phyloP scores from a whole-genome alignment of 257 asterid genomes.

The Paulownia fortunei region DNA sequence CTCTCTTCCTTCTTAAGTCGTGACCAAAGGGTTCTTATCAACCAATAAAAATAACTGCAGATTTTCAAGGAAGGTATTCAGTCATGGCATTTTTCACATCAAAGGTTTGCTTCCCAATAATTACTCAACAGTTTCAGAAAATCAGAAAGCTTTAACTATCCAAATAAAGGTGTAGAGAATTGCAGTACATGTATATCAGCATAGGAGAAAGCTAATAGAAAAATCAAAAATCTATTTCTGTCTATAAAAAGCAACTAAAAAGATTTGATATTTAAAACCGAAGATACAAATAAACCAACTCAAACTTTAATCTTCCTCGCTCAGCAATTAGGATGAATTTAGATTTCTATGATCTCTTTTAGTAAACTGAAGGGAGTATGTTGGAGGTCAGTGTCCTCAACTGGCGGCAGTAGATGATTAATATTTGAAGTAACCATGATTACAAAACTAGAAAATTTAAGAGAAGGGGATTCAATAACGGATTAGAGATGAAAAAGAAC shows the following conservation, averaged over 20 bases:
- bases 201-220: background rate
- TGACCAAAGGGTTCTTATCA: background rate
- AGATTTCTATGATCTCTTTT: background rate
- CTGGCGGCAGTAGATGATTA: background rate
- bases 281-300: background rate
- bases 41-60: constrained; percentile 28
- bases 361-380: background rate
- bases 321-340: background rate
- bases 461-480: background rate
- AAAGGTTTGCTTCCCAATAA: background rate
- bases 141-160: background rate
- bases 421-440: background rate
- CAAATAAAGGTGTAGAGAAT: background rate
- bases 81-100: background rate
- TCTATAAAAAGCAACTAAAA: background rate
- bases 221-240: background rate
- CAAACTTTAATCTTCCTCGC: background rate
- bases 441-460: background rate
- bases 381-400: background rate
- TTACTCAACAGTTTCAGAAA: background rate
- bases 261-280: background rate
- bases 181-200: background rate
- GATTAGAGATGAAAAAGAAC: background rate
- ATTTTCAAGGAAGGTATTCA: constrained; percentile 18
- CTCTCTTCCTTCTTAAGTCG: constrained; percentile 27